Evolutionary conservation across 2,329 filamentous ascomycete species (phyloP), one percentile per base, ranked within the genome.

Genomic region (Xylaria multiplex): DNA sequence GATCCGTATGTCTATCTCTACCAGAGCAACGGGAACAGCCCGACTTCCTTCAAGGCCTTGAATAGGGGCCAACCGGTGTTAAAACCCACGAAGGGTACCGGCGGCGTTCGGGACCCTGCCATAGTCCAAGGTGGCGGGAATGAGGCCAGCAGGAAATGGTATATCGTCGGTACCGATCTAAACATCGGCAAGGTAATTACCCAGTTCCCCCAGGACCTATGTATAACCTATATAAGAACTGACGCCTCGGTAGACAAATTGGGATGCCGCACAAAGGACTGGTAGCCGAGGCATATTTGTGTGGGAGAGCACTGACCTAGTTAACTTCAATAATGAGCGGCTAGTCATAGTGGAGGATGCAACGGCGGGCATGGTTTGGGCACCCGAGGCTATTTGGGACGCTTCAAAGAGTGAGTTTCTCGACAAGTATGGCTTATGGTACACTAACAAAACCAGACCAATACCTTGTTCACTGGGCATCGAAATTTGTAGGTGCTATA

Each of bases 361-460:
- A n/a, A 82, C 79, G 3, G 85, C 84, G 0, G 85, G 85, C 3
- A 87, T 87, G 85, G 84, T 86, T 0, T 88, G 85, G 85, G 85
- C 85, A 0, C 86, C 85, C 0, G 82, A 84, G 57, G 85, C 85
- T 0, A 81, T 87, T 58, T 87, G 81, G 81, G 84, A 87, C 68
- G 76, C 79, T 0, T 74, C 76, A 1, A 81, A 82, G 70, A 74
- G 78, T 77, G 57, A 69, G 73, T 52, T 22, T 53, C 48, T 27
- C 19, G 14, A 7, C 14, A 3, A 32, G 45, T 46, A 13, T 30
- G 14, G 43, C 24, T 37, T n/a, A n/a, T 14, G 11, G 50, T 49
- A n/a, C 32, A 19, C 58, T 71, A 22, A 71, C 40, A 30, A 4
- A 5, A 22, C 4, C 30, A 81, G 77, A 71, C 2, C 79, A 82